Evolutionary conservation across 1,284 basidiomycete species (phyloP).

Genomic region (Schizophyllum amplum): DNA sequence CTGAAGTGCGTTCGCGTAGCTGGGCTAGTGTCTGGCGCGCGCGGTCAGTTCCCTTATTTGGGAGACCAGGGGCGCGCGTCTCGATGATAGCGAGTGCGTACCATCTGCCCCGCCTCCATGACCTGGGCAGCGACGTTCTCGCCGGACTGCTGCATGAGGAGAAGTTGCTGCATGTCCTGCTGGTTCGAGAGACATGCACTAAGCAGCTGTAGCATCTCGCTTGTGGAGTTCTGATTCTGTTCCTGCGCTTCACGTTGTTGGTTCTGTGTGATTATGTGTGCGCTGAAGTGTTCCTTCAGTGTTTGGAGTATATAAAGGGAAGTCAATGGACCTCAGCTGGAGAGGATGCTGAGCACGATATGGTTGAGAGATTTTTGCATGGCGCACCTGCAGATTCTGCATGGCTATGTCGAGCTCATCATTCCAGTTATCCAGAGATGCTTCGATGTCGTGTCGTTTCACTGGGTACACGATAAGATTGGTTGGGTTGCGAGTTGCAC

Average conservation of each 20-base stretch:
- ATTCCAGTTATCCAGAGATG: background rate
- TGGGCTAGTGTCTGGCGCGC: background rate
- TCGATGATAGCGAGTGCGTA: slow-evolving; percentile 16
- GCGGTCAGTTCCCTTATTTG: no score
- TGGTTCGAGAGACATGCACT: slow-evolving; percentile 27
- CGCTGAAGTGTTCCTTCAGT: background rate
- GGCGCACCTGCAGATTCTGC: background rate
- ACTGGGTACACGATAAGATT: background rate
- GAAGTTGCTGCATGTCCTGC: slow-evolving; percentile 27
- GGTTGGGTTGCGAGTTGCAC: no score
- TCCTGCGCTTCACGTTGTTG: slow-evolving; percentile 29
- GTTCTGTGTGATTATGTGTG: slow-evolving; percentile 22
- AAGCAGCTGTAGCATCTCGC: slow-evolving; percentile 28
- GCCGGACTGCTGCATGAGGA: slow-evolving; percentile 30
- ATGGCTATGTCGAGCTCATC: background rate
- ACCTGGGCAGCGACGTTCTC: slow-evolving; percentile 32
- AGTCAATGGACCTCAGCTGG: background rate
- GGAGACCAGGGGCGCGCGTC: no score
- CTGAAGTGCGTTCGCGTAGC: background rate
- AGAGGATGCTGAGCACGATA: background rate
- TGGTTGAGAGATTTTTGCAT: background rate
- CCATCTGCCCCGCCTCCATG: slow-evolving; percentile 44
- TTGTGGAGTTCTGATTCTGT: slow-evolving; percentile 23
- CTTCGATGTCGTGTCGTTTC: background rate
- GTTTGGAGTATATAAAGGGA: background rate